Base-by-base conservation (phyloP, 768 basidiomycete species). In the Boletus pseudo-olivaceus region DNA sequence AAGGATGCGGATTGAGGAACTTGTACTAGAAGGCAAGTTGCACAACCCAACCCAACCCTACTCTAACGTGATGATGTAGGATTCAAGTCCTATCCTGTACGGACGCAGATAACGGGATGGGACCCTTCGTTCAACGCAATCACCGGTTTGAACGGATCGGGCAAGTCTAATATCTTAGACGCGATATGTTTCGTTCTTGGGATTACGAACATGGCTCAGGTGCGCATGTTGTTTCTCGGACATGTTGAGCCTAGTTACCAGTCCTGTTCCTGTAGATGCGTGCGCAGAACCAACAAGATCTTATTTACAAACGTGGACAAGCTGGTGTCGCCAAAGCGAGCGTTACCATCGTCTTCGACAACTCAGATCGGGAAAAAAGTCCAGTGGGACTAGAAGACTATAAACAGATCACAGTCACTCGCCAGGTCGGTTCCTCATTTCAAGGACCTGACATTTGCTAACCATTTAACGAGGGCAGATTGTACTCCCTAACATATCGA, bases 101-200 rank as follows among this genome's bases (percentile, higher is more conserved):
- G 96, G 47, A 98, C 97, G 0, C 90, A 90, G 63, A 96, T 99
- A 57, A 87, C 88, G 0, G 96, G 95, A 57, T 99, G 97, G 93
- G 96, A 98, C 68, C 74, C 91, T 7, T 96, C 93, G 5, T 99
- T 99, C 82, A 98, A 98, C 69, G 97, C 97, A 5, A 98, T 99
- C 73, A 97, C 93, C 5, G 95, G 95, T 43, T 82, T 92, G 61
- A 93, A 93, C 76, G 93, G 93, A 3, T 96, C 93, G 0, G 96
- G 96, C 62, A 98, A 99, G 77, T 97, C 94, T 55, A 99, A 99
- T 75, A 98, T 99, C 64, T 84, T 99, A 58, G 97, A 99, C 76
- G 95, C 97, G 55, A 98, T 98, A 72, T 97, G 95, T 73, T 99
- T 99, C 69, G 97, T 98, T 15, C 80, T 99, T 19, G 97, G 97